Percentiles rank a stretch among this genome's conserved stretches.
Conservation (phyloP, 2,329 filamentous ascomycete genomes). For the Huntiella bhutanensis region DNA sequence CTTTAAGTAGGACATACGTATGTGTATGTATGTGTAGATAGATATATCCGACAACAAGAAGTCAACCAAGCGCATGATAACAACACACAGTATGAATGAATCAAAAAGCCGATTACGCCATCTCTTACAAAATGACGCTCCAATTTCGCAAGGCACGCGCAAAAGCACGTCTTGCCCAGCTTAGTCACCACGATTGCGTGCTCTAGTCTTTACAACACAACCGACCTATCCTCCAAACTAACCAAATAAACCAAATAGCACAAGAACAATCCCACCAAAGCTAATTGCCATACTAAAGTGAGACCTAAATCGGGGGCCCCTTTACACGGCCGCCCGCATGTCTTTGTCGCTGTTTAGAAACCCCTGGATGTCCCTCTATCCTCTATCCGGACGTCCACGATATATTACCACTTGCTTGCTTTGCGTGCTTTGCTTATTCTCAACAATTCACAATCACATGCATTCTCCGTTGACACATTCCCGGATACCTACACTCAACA, state of each 20-base stretch:
- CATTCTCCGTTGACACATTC: background rate
- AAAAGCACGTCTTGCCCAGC: constrained; percentile 8
- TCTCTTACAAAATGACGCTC: background rate
- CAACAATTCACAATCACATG: background rate
- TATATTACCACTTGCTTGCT: too few relatives aligned
- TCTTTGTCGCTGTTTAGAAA: background rate
- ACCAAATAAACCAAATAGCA: too few relatives aligned
- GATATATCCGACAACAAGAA: too few relatives aligned
- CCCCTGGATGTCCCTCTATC: too few relatives aligned
- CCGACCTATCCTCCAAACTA: too few relatives aligned
- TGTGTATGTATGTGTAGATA: too few relatives aligned
- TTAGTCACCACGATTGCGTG: background rate
- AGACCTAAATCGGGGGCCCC: background rate
- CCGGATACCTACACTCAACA: background rate
- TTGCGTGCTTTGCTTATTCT: background rate
- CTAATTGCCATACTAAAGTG: too few relatives aligned
- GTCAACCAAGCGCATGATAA: background rate
- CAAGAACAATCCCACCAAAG: too few relatives aligned
- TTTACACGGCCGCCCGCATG: background rate
- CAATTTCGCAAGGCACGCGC: constrained; percentile 3
- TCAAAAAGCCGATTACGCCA: constrained; percentile 4
- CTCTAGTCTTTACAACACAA: too few relatives aligned
- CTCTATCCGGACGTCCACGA: too few relatives aligned
- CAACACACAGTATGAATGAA: background rate
- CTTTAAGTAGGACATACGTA: too few relatives aligned